Evolutionary conservation across 176 grass and related monocot genomes (phyloP), one percentile per base, ranked within the genome.

Genomic region (Phragmites australis): DNA sequence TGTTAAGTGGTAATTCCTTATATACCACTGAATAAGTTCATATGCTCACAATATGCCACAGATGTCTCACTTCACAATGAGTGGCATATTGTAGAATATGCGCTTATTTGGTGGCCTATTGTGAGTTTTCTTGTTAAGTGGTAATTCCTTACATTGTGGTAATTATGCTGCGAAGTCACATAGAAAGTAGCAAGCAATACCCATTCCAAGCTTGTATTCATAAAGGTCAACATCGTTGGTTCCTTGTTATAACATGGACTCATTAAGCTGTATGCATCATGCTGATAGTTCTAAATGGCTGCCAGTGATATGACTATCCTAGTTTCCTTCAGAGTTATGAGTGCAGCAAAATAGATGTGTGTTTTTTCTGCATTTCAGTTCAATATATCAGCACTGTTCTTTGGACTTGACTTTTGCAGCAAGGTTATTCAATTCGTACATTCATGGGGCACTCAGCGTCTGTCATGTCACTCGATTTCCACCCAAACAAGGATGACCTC

Each of bases 401-500:
- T 9, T 75, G 21, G 5, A 81, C 50, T 75, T 47, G 37, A 11
- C 39, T 77, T 72, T 56, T 89, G 59, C 92, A 97, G 95, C 88
- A 74, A 75, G 83, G 79, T 27, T 92, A 86, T 68, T 85, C 95
- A 44, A 75, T 89, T 59, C 85, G 88, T 55, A 94, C 83, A n/a
- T 97, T 94, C 78, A 93, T 85, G 12, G 95, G 95, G 43, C 95
- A 97, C 79, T 91, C 60, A 2, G 90, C 92, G 87, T 91, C 95
- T 64, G 92, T 93, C 31, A 93, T 90, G 83, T 97, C 95, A 34
- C 76, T 97, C 32, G 95, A 97, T 83, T 97, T 97, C 32, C 95
- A 97, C 84, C 90, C 95, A 27, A 94, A 83, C 69, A 97, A 94
- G 88, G 95, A 97, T 65, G 95, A 97, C 60, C 92, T 97, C 30